Evolutionary conservation across 805 yeast genomes (phyloP), one percentile per base, ranked within the genome.

Genomic region (Kluyveromyces siamensis): DNA sequence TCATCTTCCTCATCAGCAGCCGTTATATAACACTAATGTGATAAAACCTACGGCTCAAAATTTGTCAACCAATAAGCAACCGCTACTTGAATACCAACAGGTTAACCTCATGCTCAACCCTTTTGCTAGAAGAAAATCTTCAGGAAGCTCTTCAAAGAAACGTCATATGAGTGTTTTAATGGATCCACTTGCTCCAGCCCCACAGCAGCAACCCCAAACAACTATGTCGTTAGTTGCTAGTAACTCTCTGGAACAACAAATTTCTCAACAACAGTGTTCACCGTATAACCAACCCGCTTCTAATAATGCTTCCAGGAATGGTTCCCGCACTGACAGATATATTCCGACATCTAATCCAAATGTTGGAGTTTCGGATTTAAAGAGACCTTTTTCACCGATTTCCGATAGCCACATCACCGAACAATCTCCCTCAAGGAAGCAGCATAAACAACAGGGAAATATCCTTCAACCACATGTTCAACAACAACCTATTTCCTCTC

Each of bases 161-260:
- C 57, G 63, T 37, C 58, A 57, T 37, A 58, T 54, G 57, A 59
- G 61, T 41, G 56, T 57, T 8, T 47, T 57, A 3, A 55, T 59
- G 59, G 63, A 59, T 40, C 63, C 63, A 1, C 47, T 59, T 14
- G 54, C 57, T 5, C 55, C 60, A 30, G 57, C 55, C 6, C 58
- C 60, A 2, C 41, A 35, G 14, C 42, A 41, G 4, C 45, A 43
- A 9, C 25, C n/a, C 3, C 45, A 43, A 18, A 7, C 11, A n/a
- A 27, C 19, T 37, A 10, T 37, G n/a, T 10, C 40, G 13, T 19
- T 37, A 16, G 10, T n/a, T 37, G 3, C 40, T 4, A 37, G 17
- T 11, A 37, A n/a, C 25, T 17, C 48, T 11, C 21, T 41, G 13
- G 47, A 46, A 19, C 49, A 49, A n/a, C 45, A 40, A 14, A 2